Conservation (phyloP, 179 eudicot genomes). For the Vitellaria paradoxa region DNA sequence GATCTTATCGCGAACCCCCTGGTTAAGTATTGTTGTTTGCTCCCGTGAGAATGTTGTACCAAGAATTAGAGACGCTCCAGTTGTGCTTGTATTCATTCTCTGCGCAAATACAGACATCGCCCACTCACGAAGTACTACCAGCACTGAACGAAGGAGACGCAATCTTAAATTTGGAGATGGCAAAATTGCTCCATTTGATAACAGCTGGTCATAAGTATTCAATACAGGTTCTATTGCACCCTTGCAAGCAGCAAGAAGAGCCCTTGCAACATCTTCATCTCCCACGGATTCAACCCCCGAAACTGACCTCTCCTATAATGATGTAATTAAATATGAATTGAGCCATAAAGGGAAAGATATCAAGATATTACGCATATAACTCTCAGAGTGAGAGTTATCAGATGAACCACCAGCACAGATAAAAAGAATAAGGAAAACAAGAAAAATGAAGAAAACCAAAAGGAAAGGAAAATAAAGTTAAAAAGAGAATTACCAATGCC, state of each 20-base stretch:
- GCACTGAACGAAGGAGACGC: slow-evolving; percentile 83
- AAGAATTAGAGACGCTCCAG: slow-evolving; percentile 83
- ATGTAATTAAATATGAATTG: not conserved
- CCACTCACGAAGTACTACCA: slow-evolving; percentile 89
- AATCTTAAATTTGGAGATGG: slow-evolving; percentile 73
- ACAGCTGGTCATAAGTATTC: slow-evolving; percentile 74
- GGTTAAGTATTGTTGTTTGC: slow-evolving; percentile 54
- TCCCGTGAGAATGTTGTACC: slow-evolving; percentile 65
- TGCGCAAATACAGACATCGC: slow-evolving; percentile 77
- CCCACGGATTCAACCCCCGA: slow-evolving; percentile 78
- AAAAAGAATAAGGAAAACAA: not conserved
- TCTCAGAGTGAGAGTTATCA: not conserved
- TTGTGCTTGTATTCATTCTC: slow-evolving; percentile 72
- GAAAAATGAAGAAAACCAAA: not conserved
- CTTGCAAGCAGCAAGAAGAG: slow-evolving; percentile 90
- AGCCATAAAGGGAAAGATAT: slow-evolving; percentile 1
- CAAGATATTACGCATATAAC: not conserved
- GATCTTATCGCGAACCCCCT: slow-evolving; percentile 88
- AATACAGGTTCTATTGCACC: slow-evolving; percentile 89
- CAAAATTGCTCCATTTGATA: slow-evolving; percentile 78
- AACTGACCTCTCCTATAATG: slow-evolving; percentile 58
- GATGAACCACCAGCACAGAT: not conserved
- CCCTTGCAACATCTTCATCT: slow-evolving; percentile 91
- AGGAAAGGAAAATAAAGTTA: not conserved
- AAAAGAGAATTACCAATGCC: slow-evolving; percentile 57